A percentile compares a stretch with the other conserved stretches of the same genome.
phyloP scores from a whole-genome alignment of 352 stramenopile species.

The Thalassiosira sp. region DNA sequence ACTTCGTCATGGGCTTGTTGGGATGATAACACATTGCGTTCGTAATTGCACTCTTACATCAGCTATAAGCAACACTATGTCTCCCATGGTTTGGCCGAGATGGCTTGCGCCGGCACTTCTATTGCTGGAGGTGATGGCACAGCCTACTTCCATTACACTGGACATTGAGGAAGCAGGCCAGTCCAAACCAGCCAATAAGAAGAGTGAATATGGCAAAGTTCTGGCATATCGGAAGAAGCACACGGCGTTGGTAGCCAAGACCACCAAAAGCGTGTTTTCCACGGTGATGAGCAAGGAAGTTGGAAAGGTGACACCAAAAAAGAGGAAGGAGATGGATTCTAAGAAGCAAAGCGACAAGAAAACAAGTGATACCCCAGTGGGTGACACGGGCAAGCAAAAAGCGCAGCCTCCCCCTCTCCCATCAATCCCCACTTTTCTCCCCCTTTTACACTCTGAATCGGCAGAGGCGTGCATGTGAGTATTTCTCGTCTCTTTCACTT shows the following conservation, averaged over 20 bases:
- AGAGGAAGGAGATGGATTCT: constrained; percentile 47
- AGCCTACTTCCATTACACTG: constrained; percentile 59
- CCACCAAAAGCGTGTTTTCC: constrained; percentile 42
- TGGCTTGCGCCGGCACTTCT: constrained; percentile 78
- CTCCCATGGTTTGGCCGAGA: constrained; percentile 53
- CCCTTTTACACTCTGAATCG: constrained; percentile 60
- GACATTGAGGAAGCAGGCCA: constrained; percentile 21
- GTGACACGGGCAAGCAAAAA: constrained; percentile 19
- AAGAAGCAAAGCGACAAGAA: constrained; percentile 48
- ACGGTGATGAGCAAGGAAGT: constrained; percentile 40
- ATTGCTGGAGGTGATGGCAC: constrained; percentile 79
- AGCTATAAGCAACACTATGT: neutral
- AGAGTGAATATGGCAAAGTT: constrained; percentile 53
- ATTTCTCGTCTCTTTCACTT: neutral
- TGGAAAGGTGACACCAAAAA: constrained; percentile 30
- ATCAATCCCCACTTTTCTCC: constrained; percentile 66
- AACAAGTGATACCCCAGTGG: constrained; percentile 1
- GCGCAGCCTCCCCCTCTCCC: constrained; percentile 15
- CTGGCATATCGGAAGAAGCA: constrained; percentile 50
- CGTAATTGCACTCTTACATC: constrained; percentile 42
- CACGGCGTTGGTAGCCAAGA: constrained; percentile 29
- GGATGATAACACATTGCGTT: constrained; percentile 59
- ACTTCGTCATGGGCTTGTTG: constrained; percentile 65
- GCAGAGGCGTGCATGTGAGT: constrained; percentile 58
- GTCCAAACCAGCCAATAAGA: constrained; percentile 47